phyloP scores from a whole-genome alignment of 257 asterid species.

The Solanum lignicaule region DNA sequence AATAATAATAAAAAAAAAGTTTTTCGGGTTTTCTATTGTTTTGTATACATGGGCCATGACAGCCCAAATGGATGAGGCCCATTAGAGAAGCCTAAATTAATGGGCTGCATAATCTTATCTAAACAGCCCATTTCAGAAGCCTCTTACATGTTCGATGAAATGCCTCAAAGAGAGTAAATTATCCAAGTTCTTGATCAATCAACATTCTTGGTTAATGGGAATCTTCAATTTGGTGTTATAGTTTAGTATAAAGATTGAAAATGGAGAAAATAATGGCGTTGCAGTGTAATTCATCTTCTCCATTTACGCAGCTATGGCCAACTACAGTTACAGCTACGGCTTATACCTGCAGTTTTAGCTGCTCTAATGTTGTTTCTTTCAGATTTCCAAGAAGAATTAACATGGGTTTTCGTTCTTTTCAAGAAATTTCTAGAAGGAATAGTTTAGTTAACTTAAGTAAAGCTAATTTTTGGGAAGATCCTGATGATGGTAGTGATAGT shows the following conservation, averaged over 20 bases:
- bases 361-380: neutral
- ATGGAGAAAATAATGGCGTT: neutral
- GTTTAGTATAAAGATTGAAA: neutral
- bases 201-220: neutral
- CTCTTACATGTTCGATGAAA: neutral
- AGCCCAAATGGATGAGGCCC: neutral
- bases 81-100: neutral
- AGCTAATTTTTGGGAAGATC: constrained; percentile 50
- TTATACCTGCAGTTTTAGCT: neutral
- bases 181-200: neutral
- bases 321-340: neutral
- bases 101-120: neutral
- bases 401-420: neutral
- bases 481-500: constrained; percentile 63
- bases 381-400: neutral
- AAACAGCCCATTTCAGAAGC: neutral
- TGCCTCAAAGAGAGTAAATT: neutral
- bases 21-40: neutral
- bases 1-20: neutral
- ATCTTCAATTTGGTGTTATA: neutral
- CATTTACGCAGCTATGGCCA: neutral
- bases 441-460: neutral
- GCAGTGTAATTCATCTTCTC: neutral
- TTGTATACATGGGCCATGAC: neutral
- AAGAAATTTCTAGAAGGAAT: neutral